These are phyloP conservation scores for Barnettozyma botsteinii DNA, from an alignment of 805 yeast species.

Conservation along the genomic window DNA sequence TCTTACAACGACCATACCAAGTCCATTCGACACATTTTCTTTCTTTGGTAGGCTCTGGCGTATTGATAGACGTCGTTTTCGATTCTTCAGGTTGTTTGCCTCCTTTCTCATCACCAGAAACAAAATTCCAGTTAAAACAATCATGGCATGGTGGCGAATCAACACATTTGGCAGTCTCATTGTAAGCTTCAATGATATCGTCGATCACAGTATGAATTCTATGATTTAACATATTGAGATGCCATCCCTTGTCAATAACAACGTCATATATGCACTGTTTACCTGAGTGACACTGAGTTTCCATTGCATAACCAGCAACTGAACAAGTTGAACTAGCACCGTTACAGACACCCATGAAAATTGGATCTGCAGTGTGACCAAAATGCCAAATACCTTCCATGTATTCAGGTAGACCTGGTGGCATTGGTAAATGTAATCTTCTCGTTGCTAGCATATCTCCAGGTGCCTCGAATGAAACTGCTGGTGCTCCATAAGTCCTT, in stretches of 20 bases:
- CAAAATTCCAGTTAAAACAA: constrained; percentile 84
- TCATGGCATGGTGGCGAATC: constrained; percentile 82
- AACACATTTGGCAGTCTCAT: constrained; percentile 68
- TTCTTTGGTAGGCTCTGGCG: constrained; percentile 18
- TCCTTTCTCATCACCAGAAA: constrained; percentile 31
- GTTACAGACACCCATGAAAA: constrained; percentile 92
- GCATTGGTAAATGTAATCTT: constrained; percentile 83
- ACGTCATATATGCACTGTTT: constrained; percentile 83
- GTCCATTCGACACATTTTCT: constrained; percentile 27
- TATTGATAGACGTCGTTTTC: background rate
- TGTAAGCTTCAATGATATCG: constrained; percentile 64
- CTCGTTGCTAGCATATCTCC: constrained; percentile 82
- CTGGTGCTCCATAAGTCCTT: constrained; percentile 85
- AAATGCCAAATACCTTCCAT: constrained; percentile 88
- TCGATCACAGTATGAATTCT: constrained; percentile 88
- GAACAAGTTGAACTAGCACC: constrained; percentile 90
- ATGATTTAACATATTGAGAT: constrained; percentile 80
- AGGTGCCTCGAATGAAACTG: constrained; percentile 87
- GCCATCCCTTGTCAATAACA: constrained; percentile 87
- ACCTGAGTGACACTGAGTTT: constrained; percentile 91
- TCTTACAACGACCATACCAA: constrained; percentile 58
- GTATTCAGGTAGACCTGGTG: constrained; percentile 80
- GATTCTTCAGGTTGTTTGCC: constrained; percentile 4
- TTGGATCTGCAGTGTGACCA: constrained; percentile 97
- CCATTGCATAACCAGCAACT: constrained; percentile 95